Evolutionary conservation across 2,329 filamentous ascomycete species (phyloP).

Genomic region (Aspergillus puulaauensis): DNA sequence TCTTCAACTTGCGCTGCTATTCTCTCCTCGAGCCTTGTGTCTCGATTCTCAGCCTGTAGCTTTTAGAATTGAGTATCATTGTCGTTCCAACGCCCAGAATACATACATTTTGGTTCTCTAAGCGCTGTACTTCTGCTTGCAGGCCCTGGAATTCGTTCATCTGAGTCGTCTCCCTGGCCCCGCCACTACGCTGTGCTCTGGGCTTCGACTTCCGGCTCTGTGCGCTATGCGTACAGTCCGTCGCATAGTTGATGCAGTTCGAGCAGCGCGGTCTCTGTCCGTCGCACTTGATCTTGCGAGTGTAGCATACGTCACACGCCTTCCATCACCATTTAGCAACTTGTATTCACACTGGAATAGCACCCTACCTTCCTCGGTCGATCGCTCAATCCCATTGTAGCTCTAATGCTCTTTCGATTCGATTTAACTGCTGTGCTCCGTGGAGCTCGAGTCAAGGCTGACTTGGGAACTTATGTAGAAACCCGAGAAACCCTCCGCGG

Average conservation of each 20-base stretch:
- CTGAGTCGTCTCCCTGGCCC: no score
- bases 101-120: no score
- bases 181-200: neutral
- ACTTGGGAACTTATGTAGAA: neutral
- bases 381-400: neutral
- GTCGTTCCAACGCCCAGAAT: no score
- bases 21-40: no score
- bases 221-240: neutral
- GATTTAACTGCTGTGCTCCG: no score
- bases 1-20: neutral
- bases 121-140: no score
- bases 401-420: no score
- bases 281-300: conserved; percentile 1
- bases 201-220: neutral
- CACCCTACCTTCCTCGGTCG: neutral
- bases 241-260: neutral
- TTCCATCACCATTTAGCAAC: neutral
- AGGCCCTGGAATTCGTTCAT: no score
- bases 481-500: neutral
- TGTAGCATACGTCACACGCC: conserved; percentile 3
- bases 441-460: no score
- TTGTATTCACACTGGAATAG: neutral
- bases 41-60: no score
- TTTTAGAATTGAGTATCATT: no score
- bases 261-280: neutral